phyloP scores from a whole-genome alignment of 2,329 filamentous ascomycete species.

The Mollisia scopiformis region DNA sequence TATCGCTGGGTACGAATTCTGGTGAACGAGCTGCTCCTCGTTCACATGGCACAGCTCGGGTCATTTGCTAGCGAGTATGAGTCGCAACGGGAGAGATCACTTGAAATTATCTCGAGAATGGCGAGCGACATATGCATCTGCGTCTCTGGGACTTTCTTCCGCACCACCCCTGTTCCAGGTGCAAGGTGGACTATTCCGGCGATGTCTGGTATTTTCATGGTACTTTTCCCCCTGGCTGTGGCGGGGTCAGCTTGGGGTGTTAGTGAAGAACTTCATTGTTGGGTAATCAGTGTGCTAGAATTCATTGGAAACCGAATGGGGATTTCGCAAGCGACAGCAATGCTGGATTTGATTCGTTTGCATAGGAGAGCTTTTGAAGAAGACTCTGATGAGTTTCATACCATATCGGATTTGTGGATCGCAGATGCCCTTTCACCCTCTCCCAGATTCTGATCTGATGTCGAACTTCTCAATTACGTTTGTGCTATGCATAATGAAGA shows the following conservation, averaged over 20 bases:
- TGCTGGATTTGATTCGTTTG: constrained; percentile 17
- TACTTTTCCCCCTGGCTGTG: constrained; percentile 27
- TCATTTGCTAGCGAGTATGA: constrained; percentile 10
- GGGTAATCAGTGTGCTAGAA: constrained; percentile 22
- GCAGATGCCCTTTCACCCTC: neutral
- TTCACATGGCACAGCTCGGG: constrained; percentile 15
- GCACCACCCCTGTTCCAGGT: neutral
- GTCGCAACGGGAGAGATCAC: constrained; percentile 15
- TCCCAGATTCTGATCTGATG: neutral
- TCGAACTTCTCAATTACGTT: neutral
- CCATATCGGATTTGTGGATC: neutral
- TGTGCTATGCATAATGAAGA: neutral
- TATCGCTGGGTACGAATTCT: constrained; percentile 30
- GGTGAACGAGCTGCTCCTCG: constrained; percentile 27
- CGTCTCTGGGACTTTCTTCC: constrained; percentile 20
- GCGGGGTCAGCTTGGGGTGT: constrained; percentile 27
- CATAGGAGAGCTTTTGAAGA: constrained; percentile 12
- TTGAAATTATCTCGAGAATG: constrained; percentile 21
- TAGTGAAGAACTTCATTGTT: constrained; percentile 24
- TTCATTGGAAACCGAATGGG: constrained; percentile 28
- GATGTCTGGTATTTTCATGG: constrained; percentile 24
- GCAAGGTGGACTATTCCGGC: constrained; percentile 4
- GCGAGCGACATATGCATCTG: constrained; percentile 29
- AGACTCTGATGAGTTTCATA: neutral
- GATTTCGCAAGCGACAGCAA: constrained; percentile 19